Base-by-base conservation (phyloP, 495 filamentous ascomycete genomes). In the Aspergillus baeticus region DNA sequence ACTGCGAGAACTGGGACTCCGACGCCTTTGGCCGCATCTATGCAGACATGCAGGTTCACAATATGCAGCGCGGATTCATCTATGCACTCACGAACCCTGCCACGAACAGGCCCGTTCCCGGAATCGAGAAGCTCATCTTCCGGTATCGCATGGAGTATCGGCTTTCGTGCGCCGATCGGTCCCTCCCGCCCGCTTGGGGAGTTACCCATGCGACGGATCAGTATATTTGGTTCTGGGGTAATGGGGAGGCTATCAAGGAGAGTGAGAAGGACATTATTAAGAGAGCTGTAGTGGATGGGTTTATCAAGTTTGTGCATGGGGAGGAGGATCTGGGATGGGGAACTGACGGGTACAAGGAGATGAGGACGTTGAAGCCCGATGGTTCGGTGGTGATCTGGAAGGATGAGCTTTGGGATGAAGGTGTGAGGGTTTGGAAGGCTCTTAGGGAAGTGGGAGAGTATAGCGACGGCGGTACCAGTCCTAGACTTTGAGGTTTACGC, bases 201-300 rank as follows among this genome's bases (percentile, higher is more conserved):
- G 82, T 81, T 11, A 84, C 81, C 31, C 82, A 85, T 60, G 75
- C 70, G 10, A 79, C 78, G 1, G 82, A 85, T 60, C 74, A 79
- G 68, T 65, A 74, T 44, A 70, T 83, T 18, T 85, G 82, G 82
- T 79, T 84, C 51, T 83, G 76, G 75, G 82, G 82, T 0, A 75
- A 80, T 64, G 79, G 78, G 17, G 60, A 69, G 38, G 33, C 52
- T 0, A 42, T 85, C 6, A 63, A 57, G 11, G 50, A 57, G 10
- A 37, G 55, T 42, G 82, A 85, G 68, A 79, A 78, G 64, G 44
- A n/a, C 17, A 21, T 76, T 11, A 59, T 78, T 6, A 39, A 35
- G 11, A 54, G 62, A 33, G 68, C 71, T 2, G 71, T 81, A 47
- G 65, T 80, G 38, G 72, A 68, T 3, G 76, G 76, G 23, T 67